Evolutionary conservation across 2,329 filamentous ascomycete species (phyloP).

Genomic region (Pseudocercospora cruenta): DNA sequence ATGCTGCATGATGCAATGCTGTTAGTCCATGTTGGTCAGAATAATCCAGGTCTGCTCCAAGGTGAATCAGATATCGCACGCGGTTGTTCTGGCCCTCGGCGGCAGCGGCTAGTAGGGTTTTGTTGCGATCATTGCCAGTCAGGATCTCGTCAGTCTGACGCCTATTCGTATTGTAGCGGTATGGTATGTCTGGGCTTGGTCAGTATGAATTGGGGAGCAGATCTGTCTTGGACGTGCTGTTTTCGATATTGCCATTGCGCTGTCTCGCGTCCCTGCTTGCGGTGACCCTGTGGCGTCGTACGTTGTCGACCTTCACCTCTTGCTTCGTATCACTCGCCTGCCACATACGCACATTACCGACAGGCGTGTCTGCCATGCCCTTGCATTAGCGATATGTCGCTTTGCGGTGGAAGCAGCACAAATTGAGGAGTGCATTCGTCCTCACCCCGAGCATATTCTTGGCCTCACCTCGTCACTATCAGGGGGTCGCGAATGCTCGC

Average conservation of each 20-base stretch:
- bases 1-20: constrained; percentile 11
- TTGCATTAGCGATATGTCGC: not conserved
- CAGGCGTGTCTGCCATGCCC: not conserved
- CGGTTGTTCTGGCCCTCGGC: constrained; percentile 6
- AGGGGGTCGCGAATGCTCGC: not conserved
- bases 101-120: not conserved
- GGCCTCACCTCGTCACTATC: not conserved
- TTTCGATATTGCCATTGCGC: constrained; percentile 7
- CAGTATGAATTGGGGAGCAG: not conserved
- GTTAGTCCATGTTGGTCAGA: constrained; percentile 1
- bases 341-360: not conserved
- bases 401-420: not conserved
- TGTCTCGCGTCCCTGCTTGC: not conserved
- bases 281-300: not conserved
- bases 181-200: not conserved
- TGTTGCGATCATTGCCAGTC: not conserved
- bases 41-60: constrained; percentile 6
- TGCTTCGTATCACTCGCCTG: not conserved
- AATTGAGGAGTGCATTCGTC: not conserved
- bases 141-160: constrained; percentile 1
- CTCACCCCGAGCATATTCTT: not conserved
- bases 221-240: not conserved
- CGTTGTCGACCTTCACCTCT: not conserved
- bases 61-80: constrained; percentile 3
- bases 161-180: not conserved